These are phyloP conservation scores for Pachysandra terminalis DNA, from an alignment of 164 flowering plant genomes.

Conservation along the genomic window DNA sequence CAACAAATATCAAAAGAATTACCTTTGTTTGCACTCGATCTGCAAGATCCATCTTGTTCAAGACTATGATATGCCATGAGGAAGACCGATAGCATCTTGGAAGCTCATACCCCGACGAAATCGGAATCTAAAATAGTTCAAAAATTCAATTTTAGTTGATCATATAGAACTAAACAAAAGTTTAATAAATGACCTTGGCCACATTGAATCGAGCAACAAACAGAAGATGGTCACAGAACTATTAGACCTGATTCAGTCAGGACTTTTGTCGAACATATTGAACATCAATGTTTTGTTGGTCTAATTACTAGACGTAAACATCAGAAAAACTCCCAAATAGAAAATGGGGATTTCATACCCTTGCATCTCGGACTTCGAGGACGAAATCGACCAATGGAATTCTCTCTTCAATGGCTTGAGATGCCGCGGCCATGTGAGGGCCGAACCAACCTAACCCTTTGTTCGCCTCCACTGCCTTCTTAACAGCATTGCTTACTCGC, in stretches of 20 bases:
- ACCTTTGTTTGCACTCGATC: conserved; percentile 50
- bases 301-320: too few relatives aligned
- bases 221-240: background rate
- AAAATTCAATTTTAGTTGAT: background rate
- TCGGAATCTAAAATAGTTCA: conserved; percentile 48
- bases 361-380: conserved; percentile 78
- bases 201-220: background rate
- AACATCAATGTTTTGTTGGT: background rate
- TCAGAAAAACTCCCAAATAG: background rate
- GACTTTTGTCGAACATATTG: conserved; percentile 38
- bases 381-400: conserved; percentile 65
- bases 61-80: conserved; percentile 43
- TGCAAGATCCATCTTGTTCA: conserved; percentile 86
- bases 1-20: background rate
- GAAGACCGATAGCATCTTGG: conserved; percentile 29
- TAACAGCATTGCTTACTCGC: conserved; percentile 35
- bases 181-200: background rate
- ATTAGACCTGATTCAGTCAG: conserved; percentile 7
- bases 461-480: conserved; percentile 23
- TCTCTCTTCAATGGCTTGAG: conserved; percentile 65
- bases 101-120: conserved; percentile 56
- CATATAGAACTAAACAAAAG: background rate
- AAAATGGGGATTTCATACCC: conserved; percentile 38
- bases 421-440: conserved; percentile 81
- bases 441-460: conserved; percentile 48